Percentiles rank a stretch among this genome's conserved stretches.
These are phyloP conservation scores for Sporobolus alterniflorus DNA, from an alignment of 202 grass and related monocot species.

Conservation along the genomic window DNA sequence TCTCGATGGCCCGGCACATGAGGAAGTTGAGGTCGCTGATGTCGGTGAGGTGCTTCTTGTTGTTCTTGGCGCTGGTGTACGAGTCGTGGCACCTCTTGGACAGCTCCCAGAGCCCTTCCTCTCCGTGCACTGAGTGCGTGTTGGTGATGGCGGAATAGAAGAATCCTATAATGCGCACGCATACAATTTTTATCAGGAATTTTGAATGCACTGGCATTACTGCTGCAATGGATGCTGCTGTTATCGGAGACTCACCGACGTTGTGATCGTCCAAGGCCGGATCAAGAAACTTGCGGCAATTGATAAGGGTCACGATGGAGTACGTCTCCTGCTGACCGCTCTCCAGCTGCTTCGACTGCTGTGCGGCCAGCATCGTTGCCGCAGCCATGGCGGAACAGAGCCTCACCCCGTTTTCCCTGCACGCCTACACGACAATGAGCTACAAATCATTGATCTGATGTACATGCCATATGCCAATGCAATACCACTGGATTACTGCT, in stretches of 20 bases:
- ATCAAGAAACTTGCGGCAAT: conserved; percentile 78
- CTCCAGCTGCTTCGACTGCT: conserved; percentile 58
- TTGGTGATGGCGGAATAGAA: conserved; percentile 88
- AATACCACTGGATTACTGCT: not conserved
- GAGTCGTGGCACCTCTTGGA: conserved; percentile 74
- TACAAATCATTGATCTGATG: not conserved
- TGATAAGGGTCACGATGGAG: conserved; percentile 67
- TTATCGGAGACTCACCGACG: conserved; percentile 46
- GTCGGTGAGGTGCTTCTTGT: conserved; percentile 91
- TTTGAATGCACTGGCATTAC: not conserved
- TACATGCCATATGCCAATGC: not conserved
- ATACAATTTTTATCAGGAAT: not conserved
- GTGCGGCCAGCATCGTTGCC: conserved; percentile 70
- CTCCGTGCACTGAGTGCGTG: conserved; percentile 59
- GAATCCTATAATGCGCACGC: conserved; percentile 46
- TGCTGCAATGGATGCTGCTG: not conserved
- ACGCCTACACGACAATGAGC: conserved; percentile 50
- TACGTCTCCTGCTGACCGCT: conserved; percentile 62
- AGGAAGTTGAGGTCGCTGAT: conserved; percentile 87
- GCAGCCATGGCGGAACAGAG: conserved; percentile 70
- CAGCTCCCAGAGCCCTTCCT: conserved; percentile 82
- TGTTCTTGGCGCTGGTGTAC: conserved; percentile 55
- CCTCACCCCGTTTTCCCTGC: conserved; percentile 77
- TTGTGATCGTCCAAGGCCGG: conserved; percentile 63
- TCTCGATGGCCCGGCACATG: conserved; percentile 80